phyloP scores from a whole-genome alignment of 768 basidiomycete genomes.

The Kwoniella sp. region DNA sequence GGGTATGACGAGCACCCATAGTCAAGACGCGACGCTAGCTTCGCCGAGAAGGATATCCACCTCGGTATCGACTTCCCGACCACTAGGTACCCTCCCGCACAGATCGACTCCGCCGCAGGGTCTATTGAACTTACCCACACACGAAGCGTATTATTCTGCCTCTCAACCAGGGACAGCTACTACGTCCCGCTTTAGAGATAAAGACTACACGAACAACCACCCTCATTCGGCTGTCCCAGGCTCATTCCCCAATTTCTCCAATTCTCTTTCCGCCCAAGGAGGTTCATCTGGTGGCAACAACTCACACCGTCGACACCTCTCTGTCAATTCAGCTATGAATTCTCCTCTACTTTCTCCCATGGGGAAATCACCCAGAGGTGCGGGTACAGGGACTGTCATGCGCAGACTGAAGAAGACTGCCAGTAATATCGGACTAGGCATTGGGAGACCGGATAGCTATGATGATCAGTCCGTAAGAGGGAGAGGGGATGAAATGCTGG shows the following conservation, averaged over 20 bases:
- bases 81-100: neutral
- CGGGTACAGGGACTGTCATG: slow-evolving; percentile 25
- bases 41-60: slow-evolving; percentile 47
- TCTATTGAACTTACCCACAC: slow-evolving; percentile 31
- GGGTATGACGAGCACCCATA: slow-evolving; percentile 8
- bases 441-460: slow-evolving; percentile 37
- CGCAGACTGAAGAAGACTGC: slow-evolving; percentile 37
- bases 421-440: slow-evolving; percentile 37
- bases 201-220: slow-evolving; percentile 2
- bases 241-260: neutral
- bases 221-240: neutral
- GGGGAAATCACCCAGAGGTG: neutral
- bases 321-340: slow-evolving; percentile 20
- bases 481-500: slow-evolving; percentile 37
- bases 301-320: slow-evolving; percentile 25
- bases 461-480: slow-evolving; percentile 13
- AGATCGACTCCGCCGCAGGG: slow-evolving; percentile 16
- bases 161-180: slow-evolving; percentile 40
- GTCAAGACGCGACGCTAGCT: slow-evolving; percentile 29
- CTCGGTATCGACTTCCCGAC: slow-evolving; percentile 21
- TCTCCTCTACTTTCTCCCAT: slow-evolving; percentile 15
- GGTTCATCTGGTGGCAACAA: neutral
- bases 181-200: slow-evolving; percentile 34
- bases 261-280: slow-evolving; percentile 8
- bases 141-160: slow-evolving; percentile 43